Conservation (phyloP, 192 early-diverging fungal genomes). For the Lobulomyces angularis region DNA sequence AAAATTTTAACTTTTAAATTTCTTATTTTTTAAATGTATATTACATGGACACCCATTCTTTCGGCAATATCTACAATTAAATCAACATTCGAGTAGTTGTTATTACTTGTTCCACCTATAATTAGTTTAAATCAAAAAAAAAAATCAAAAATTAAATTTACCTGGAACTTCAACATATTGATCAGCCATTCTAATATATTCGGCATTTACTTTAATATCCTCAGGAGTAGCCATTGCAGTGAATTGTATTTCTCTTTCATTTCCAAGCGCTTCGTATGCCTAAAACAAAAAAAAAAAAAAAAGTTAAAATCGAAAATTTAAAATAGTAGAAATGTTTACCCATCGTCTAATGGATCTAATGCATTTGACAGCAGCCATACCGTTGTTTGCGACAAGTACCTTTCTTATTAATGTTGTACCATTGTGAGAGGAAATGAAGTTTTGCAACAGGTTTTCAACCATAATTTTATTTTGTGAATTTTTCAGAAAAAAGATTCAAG, state of each 20-base stretch:
- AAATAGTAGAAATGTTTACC: no score
- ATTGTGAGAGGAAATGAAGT: no score
- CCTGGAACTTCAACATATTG: slow-evolving; percentile 97
- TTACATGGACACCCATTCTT: slow-evolving; percentile 70
- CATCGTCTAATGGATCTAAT: slow-evolving; percentile 96
- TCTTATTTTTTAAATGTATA: neutral
- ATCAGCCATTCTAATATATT: slow-evolving; percentile 99
- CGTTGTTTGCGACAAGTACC: slow-evolving; percentile 97
- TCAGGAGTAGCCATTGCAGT: slow-evolving; percentile 97
- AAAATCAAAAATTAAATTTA: no score
- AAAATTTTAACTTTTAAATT: slow-evolving; percentile 7
- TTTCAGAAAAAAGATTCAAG: no score
- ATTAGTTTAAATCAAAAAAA: no score
- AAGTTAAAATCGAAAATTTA: no score
- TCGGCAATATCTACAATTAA: slow-evolving; percentile 97
- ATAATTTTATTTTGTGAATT: no score
- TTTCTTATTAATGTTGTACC: slow-evolving; percentile 86
- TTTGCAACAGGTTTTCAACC: no score
- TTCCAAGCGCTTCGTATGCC: slow-evolving; percentile 95
- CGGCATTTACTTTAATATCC: slow-evolving; percentile 92
- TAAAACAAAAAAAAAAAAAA: no score
- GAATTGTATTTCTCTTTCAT: slow-evolving; percentile 90
- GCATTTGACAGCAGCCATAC: slow-evolving; percentile 98
- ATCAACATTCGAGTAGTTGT: slow-evolving; percentile 98
- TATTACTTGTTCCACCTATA: slow-evolving; percentile 94